Evolutionary conservation across 2,329 filamentous ascomycete genomes (phyloP).

Genomic region (Boeremia lycopersici): DNA sequence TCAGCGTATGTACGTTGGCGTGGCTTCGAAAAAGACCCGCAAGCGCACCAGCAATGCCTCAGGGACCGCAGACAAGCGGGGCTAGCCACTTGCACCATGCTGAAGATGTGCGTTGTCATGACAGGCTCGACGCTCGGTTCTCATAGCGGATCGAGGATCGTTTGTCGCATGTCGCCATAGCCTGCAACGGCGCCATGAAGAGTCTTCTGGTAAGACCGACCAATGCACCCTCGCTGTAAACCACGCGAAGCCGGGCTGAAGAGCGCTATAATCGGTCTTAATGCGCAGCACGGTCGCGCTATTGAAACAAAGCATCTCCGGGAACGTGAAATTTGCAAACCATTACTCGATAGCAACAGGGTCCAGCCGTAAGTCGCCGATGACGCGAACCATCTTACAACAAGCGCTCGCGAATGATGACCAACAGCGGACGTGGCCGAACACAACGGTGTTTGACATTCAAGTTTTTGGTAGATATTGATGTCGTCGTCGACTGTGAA

Average conservation of each 20-base stretch:
- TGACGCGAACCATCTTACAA: conserved; percentile 7
- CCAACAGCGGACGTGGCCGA: conserved; percentile 8
- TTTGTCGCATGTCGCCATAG: conserved; percentile 6
- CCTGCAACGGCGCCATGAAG: conserved; percentile 15
- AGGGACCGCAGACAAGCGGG: neutral
- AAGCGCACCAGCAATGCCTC: neutral
- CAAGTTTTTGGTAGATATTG: neutral
- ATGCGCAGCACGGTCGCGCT: conserved; percentile 15
- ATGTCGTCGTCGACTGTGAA: neutral
- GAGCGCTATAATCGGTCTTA: conserved; percentile 10
- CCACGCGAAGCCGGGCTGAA: conserved; percentile 9
- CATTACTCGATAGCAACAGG: conserved; percentile 47
- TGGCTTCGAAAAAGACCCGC: neutral
- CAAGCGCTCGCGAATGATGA: neutral
- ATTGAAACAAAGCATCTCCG: conserved; percentile 17
- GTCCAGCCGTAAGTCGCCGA: conserved; percentile 18
- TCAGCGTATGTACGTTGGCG: neutral
- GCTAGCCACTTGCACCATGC: neutral
- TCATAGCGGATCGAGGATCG: conserved; percentile 26
- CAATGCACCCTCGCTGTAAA: conserved; percentile 1
- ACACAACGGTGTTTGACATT: neutral
- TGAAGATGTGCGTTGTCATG: neutral
- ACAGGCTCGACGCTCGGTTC: neutral
- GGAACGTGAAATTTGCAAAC: conserved; percentile 27
- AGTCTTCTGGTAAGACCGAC: conserved; percentile 1